Base-by-base conservation (phyloP, 306 rosid species). In the Fragaria ananassa region DNA sequence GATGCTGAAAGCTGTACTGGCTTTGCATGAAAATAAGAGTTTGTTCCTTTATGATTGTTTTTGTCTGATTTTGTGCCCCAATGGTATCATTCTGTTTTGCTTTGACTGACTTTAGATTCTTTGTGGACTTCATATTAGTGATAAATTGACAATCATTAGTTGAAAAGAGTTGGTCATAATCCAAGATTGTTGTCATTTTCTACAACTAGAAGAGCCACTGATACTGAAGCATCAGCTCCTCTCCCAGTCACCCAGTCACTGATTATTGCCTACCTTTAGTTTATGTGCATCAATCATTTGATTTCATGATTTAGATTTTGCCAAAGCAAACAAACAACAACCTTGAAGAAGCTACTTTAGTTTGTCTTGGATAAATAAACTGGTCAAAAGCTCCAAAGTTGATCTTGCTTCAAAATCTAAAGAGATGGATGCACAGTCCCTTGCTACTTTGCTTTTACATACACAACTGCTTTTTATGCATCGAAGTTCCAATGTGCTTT, bases 21-120 rank as follows among this genome's bases (percentile, higher is more conserved):
- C n/a, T 58, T 82, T 68, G 13, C 80, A 8, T 63, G 11, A 75
- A 80, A 81, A 74, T 56, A 72, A 58, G 85, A 77, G 83, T 53
- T 34, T 2, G 37, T 21, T 9, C 42, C 71, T 78, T 68, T 75
- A 70, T 79, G 74, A 53, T 18, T 80, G 35, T 80, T 65, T 74
- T 47, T 68, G 80, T 72, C 76, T 69, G 65, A 72, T 68, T 73
- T 75, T 37, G 46, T 74, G 78, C 49, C 45, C 27, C 23, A 31
- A 47, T 21, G 46, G 66, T 46, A 67, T 18, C n/a, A 53, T 76
- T 70, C 49, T 76, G 49, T 72, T 51, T 69, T 44, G 25, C 74
- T 46, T 79, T 42, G 37, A 47, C 65, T 35, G 13, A 18, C 17
- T 13, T 27, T 39, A 10, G 25, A 50, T 50, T 50, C n/a, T 51